Percentiles rank a stretch among this genome's conserved stretches.
Evolutionary conservation across 768 basidiomycete genomes (phyloP).

Genomic region (Lentinula sp.): DNA sequence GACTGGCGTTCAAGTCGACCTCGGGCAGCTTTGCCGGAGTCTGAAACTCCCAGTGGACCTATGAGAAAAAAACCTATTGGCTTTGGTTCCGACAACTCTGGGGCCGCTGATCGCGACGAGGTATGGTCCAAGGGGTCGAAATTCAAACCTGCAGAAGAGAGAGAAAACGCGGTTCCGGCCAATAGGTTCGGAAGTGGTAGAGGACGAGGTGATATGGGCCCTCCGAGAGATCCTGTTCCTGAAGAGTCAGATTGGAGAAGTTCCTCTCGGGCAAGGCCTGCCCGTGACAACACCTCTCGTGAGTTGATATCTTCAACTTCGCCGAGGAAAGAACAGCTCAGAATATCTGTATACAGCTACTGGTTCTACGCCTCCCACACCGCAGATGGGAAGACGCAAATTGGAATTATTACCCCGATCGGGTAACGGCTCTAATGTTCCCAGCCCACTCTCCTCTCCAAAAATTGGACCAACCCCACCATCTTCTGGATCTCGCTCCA

Average conservation of each 20-base stretch:
- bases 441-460: conserved; percentile 77
- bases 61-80: conserved; percentile 55
- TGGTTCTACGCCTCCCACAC: conserved; percentile 75
- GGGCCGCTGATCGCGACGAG: conserved; percentile 74
- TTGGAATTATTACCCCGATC: conserved; percentile 84
- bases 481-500: conserved; percentile 40
- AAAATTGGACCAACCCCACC: conserved; percentile 47
- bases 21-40: conserved; percentile 24
- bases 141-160: conserved; percentile 54
- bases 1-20: conserved; percentile 68
- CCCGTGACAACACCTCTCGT: conserved; percentile 57
- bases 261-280: conserved; percentile 33
- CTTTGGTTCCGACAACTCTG: conserved; percentile 38
- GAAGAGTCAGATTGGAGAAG: conserved; percentile 77
- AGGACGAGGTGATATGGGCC: conserved; percentile 49
- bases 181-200: conserved; percentile 40
- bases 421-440: conserved; percentile 54
- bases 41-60: conserved; percentile 34
- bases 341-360: conserved; percentile 37
- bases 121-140: conserved; percentile 71
- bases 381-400: conserved; percentile 72
- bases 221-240: conserved; percentile 36
- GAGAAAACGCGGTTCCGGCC: conserved; percentile 21
- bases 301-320: conserved; percentile 19
- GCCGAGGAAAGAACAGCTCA: conserved; percentile 6